A percentile compares a stretch with the other conserved stretches of the same genome.
Evolutionary conservation across 768 basidiomycete genomes (phyloP).

Genomic region (Calocera cornea): DNA sequence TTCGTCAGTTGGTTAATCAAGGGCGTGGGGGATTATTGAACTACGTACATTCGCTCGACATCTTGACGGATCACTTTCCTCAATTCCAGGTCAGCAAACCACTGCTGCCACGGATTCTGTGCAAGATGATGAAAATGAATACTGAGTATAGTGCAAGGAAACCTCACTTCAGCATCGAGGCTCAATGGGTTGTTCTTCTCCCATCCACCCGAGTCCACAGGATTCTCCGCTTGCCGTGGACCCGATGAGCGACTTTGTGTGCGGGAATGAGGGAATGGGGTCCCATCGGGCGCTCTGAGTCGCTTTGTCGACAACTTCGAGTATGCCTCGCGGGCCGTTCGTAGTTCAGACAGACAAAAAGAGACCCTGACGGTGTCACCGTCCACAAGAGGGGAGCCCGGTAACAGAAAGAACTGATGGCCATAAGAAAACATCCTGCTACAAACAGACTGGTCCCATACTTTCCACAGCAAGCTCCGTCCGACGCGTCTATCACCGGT

Average conservation of each 20-base stretch:
- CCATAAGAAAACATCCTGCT: not conserved
- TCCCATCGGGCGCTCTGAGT: conserved; percentile 76
- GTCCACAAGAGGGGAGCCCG: conserved; percentile 38
- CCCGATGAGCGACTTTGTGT: conserved; percentile 20
- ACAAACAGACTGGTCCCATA: conserved; percentile 19
- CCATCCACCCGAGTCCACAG: conserved; percentile 31
- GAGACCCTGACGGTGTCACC: conserved; percentile 14
- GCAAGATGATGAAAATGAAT: conserved; percentile 8
- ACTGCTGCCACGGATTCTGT: conserved; percentile 89
- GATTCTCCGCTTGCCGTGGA: conserved; percentile 19
- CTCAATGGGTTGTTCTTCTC: conserved; percentile 72
- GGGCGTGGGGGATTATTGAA: not conserved
- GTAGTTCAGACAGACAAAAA: conserved; percentile 27
- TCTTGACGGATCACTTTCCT: conserved; percentile 84
- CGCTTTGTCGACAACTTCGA: conserved; percentile 46
- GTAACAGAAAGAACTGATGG: conserved; percentile 52
- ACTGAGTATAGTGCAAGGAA: not conserved
- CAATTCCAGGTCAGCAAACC: conserved; percentile 82
- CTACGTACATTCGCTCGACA: conserved; percentile 84
- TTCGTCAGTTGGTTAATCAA: not conserved
- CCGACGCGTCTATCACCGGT: conserved; percentile 25
- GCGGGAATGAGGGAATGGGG: conserved; percentile 53
- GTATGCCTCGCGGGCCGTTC: conserved; percentile 43
- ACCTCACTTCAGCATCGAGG: conserved; percentile 53
- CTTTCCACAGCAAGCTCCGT: conserved; percentile 83